Conservation (phyloP, 2,329 filamentous ascomycete species). For the Diaporthe citri region DNA sequence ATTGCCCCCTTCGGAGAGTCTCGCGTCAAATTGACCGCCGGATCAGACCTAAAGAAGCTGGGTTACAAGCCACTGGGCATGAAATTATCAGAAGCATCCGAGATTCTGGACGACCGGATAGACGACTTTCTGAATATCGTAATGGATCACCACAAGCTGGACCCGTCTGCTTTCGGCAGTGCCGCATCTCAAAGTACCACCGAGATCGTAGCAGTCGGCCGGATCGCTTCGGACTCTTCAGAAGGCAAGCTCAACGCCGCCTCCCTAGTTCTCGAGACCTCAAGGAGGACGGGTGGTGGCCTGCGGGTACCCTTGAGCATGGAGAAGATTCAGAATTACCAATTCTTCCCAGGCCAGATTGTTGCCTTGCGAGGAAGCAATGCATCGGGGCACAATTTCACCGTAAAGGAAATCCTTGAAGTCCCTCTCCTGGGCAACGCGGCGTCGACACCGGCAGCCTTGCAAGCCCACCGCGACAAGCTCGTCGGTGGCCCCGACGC, state of each 20-base stretch:
- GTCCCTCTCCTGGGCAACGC: constrained; percentile 81
- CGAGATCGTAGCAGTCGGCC: constrained; percentile 89
- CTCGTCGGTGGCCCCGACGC: constrained; percentile 74
- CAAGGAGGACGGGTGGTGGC: constrained; percentile 84
- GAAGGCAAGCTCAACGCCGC: constrained; percentile 89
- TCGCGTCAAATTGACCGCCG: constrained; percentile 86
- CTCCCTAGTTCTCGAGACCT: constrained; percentile 90
- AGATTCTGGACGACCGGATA: constrained; percentile 94
- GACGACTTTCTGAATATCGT: constrained; percentile 86
- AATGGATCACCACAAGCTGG: constrained; percentile 79
- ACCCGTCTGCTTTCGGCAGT: constrained; percentile 87
- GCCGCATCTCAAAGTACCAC: constrained; percentile 86
- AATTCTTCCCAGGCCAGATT: constrained; percentile 95
- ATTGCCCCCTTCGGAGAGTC: constrained; percentile 79
- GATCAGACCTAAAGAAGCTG: constrained; percentile 91
- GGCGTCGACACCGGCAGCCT: constrained; percentile 74
- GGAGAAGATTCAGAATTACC: constrained; percentile 74
- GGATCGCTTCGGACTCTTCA: constrained; percentile 89
- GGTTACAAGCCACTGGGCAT: constrained; percentile 93
- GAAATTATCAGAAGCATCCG: constrained; percentile 92
- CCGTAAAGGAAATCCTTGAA: constrained; percentile 80
- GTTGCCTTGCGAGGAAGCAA: constrained; percentile 90
- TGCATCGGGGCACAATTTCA: constrained; percentile 85
- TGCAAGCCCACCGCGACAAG: constrained; percentile 78
- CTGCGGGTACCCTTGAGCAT: constrained; percentile 85